Base-by-base conservation (phyloP, 2,329 filamentous ascomycete genomes). In the Penicillium aurantiogriseum region DNA sequence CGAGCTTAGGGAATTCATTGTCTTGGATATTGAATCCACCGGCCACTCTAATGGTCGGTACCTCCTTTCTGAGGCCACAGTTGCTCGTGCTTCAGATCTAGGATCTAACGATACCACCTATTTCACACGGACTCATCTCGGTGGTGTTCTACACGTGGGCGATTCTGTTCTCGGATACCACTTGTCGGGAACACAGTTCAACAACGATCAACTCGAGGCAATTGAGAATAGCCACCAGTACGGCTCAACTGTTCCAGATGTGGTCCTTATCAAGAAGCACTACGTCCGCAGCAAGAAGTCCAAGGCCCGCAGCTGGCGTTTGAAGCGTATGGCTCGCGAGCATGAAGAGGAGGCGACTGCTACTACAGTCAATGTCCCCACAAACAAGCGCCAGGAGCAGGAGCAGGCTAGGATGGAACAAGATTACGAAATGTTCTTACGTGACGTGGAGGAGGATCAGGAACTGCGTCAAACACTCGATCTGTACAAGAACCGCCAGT, bases 111-210 rank as follows among this genome's bases (percentile, higher is more conserved):
- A 96, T 76, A 88, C 83, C 63, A 93, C 89, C 2, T 99, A 94
- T 77, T 94, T 93, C 74, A 89, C 89, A 56, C 84, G 92, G 58
- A 97, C 94, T 31, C 94, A 99, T 75, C 82, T 99, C 6, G 94
- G 93, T 45, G 85, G 85, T 54, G 82, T 97, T 46, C 80, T 99
- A 13, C 89, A 95, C 68, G 86, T 91, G 0, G 94, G 94, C 52
- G 94, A 99, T 78, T 92, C 90, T 0, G 94, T 89, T 5, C 87
- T 99, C 83, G 94, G 94, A n/a, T 99, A 97, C 74, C 86, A 96
- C 74, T 78, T 99, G 48, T 87, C 86, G 5, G 92, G 91, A 49
- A 88, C 91, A 54, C 96, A 96, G 75, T 97, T 93, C 82, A 97
- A 99, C 82, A 94, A 92, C 71, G 80, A 83, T 10, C 84, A 95